A percentile compares a stretch with the other conserved stretches of the same genome.
Evolutionary conservation across 768 basidiomycete genomes (phyloP).

Genomic region (Tephrocybe sp.): DNA sequence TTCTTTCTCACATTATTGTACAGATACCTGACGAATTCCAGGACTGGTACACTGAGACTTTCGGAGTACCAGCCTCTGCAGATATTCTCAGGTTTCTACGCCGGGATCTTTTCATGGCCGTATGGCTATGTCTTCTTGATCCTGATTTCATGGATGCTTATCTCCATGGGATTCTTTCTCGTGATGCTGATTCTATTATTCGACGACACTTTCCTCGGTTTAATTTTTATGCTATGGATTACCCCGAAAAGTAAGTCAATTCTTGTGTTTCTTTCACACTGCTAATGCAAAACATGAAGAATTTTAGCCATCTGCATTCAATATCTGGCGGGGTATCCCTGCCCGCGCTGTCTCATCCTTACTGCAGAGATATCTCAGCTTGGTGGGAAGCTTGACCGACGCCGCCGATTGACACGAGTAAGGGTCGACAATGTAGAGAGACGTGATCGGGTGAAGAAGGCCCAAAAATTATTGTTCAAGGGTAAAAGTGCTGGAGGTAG

Average conservation of each 20-base stretch:
- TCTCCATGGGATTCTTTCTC: slow-evolving; percentile 5
- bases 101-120: slow-evolving; percentile 7
- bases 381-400: slow-evolving; percentile 19
- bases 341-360: slow-evolving; percentile 28
- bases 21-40: slow-evolving; percentile 30
- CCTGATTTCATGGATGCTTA: slow-evolving; percentile 11
- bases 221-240: slow-evolving; percentile 4
- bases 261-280: neutral
- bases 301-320: slow-evolving; percentile 21
- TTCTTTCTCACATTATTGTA: too few relatives aligned
- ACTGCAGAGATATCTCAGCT: slow-evolving; percentile 24
- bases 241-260: slow-evolving; percentile 9
- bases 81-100: slow-evolving; percentile 17
- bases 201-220: neutral
- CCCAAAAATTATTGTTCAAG: slow-evolving; percentile 11
- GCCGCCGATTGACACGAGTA: neutral
- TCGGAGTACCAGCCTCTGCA: slow-evolving; percentile 8
- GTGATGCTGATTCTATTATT: slow-evolving; percentile 3
- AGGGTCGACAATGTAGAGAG: neutral
- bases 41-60: slow-evolving; percentile 18
- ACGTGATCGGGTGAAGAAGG: too few relatives aligned
- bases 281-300: slow-evolving; percentile 8
- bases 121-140: slow-evolving; percentile 12
- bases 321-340: slow-evolving; percentile 22
- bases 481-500: slow-evolving; percentile 4